Percentiles rank a stretch among this genome's conserved stretches.
phyloP scores from a whole-genome alignment of 768 basidiomycete genomes.

The Erythrobasidium yunnanense region DNA sequence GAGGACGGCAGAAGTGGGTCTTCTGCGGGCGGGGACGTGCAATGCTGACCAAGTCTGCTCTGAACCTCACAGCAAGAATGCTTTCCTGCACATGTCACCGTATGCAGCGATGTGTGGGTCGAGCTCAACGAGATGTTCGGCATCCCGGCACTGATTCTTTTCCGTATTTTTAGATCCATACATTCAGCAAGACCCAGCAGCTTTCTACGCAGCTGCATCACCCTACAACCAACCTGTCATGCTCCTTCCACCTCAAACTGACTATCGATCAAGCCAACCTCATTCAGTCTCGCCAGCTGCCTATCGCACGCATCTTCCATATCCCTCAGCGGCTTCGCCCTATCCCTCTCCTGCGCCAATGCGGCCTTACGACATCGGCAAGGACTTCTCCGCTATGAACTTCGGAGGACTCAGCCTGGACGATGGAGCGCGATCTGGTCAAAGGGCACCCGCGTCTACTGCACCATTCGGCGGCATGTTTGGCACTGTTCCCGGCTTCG shows the following conservation, averaged over 20 bases:
- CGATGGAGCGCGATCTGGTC: neutral
- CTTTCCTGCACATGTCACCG: neutral
- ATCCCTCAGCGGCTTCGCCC: conserved; percentile 3
- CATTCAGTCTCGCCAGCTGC: too few relatives aligned
- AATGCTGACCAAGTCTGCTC: conserved; percentile 29
- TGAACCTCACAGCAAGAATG: conserved; percentile 31
- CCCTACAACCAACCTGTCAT: conserved; percentile 38
- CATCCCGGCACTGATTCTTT: conserved; percentile 25
- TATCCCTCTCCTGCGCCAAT: conserved; percentile 2
- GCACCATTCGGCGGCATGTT: conserved; percentile 25
- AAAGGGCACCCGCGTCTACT: neutral
- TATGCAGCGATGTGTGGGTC: neutral
- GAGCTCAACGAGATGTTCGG: neutral
- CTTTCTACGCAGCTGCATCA: conserved; percentile 34
- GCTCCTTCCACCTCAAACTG: conserved; percentile 31
- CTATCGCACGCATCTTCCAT: too few relatives aligned
- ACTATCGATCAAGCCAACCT: too few relatives aligned
- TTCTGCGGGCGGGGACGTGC: conserved; percentile 30
- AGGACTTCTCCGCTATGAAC: conserved; percentile 2
- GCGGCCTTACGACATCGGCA: conserved; percentile 20
- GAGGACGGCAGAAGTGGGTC: conserved; percentile 11
- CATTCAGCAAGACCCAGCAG: conserved; percentile 36
- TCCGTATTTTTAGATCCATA: conserved; percentile 34
- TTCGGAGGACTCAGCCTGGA: neutral
- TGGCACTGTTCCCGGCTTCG: conserved; percentile 17